Conservation (phyloP, 2,329 filamentous ascomycete genomes). For the Trichophyton rubrum region DNA sequence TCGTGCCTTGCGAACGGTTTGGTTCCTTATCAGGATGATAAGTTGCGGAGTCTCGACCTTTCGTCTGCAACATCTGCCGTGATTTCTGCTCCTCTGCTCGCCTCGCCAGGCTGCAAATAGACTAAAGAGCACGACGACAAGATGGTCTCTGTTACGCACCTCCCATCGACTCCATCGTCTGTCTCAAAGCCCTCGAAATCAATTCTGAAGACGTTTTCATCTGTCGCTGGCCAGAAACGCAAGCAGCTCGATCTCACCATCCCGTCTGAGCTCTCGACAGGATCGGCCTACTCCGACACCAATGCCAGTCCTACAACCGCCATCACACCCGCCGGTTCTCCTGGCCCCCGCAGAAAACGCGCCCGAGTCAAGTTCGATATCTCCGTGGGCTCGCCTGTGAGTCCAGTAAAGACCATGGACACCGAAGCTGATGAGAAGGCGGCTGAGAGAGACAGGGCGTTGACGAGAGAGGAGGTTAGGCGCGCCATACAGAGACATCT, state of each 20-base stretch:
- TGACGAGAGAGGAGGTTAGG: constrained; percentile 50
- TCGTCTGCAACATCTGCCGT: background rate
- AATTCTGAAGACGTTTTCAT: constrained; percentile 11
- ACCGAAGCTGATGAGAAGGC: background rate
- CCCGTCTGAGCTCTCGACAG: constrained; percentile 18
- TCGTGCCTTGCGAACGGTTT: background rate
- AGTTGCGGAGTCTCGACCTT: background rate
- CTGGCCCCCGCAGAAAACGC: constrained; percentile 27
- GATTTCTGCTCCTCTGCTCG: background rate
- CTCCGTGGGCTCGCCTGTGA: constrained; percentile 6
- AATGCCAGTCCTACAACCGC: background rate
- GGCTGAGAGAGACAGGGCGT: constrained; percentile 41
- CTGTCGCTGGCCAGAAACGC: constrained; percentile 23
- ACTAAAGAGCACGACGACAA: background rate
- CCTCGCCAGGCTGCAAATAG: background rate
- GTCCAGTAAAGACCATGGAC: background rate
- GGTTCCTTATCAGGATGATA: background rate
- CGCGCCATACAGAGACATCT: constrained; percentile 44
- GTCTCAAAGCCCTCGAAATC: constrained; percentile 24
- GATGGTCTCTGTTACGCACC: constrained; percentile 6
- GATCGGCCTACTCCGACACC: constrained; percentile 16
- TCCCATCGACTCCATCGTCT: constrained; percentile 14
- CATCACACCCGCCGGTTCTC: constrained; percentile 10
- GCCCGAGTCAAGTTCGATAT: constrained; percentile 33
- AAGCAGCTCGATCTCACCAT: constrained; percentile 27